Conservation (phyloP, 1,284 basidiomycete genomes). For the Coniferiporia sulphurascens region DNA sequence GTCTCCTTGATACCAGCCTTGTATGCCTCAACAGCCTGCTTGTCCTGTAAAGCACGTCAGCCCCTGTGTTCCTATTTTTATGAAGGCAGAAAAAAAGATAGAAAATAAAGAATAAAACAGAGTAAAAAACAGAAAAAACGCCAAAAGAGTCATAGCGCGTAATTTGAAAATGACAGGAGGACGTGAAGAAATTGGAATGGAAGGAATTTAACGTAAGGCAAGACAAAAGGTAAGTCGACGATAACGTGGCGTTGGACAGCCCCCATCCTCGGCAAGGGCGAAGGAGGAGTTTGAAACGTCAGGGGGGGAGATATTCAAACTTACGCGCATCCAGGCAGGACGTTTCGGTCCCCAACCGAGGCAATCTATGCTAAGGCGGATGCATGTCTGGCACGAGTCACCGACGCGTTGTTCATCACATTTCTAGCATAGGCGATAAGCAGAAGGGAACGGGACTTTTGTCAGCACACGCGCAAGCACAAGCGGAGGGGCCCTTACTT, state of each 20-base stretch:
- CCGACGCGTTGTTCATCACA: conserved; percentile 77
- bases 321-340: conserved; percentile 79
- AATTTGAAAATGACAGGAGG: too few species aligned
- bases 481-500: conserved; percentile 44
- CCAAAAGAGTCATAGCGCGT: too few species aligned
- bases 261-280: too few species aligned
- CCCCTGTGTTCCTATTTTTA: neutral
- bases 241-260: too few species aligned
- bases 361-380: conserved; percentile 69
- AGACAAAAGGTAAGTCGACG: too few species aligned
- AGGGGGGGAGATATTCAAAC: conserved; percentile 27
- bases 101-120: neutral
- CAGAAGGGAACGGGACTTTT: neutral
- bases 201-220: too few species aligned
- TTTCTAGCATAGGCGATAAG: conserved; percentile 46
- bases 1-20: conserved; percentile 80
- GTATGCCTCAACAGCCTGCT: conserved; percentile 73
- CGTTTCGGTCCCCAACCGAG: conserved; percentile 75
- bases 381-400: conserved; percentile 73
- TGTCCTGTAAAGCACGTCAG: conserved; percentile 48
- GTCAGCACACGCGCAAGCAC: too few species aligned
- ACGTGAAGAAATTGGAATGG: too few species aligned
- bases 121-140: neutral
- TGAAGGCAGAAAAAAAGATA: neutral
- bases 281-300: neutral